Conservation (phyloP, 805 yeast species). For the Cyberlindnera bimundalis region DNA sequence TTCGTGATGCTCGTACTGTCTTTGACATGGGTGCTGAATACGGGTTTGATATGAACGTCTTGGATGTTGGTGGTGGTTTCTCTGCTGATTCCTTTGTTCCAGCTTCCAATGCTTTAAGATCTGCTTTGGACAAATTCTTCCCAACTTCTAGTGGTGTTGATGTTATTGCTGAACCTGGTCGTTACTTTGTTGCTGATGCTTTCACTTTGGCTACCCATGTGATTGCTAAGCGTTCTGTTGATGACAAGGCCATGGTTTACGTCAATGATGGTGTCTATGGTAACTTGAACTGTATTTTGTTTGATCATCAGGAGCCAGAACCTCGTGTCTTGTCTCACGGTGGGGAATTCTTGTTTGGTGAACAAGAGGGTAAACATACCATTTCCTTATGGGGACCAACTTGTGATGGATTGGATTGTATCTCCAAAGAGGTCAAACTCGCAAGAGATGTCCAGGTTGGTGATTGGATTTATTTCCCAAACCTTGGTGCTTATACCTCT, state of each 20-base stretch:
- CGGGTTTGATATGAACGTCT: conserved; percentile 48
- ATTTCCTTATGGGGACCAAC: conserved; percentile 98
- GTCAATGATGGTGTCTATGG: conserved; percentile 96
- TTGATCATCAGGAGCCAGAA: conserved; percentile 82
- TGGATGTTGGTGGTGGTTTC: conserved; percentile 96
- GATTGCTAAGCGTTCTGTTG: conserved; percentile 70
- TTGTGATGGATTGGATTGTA: conserved; percentile 93
- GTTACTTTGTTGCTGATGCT: conserved; percentile 81
- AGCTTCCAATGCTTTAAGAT: conserved; percentile 54
- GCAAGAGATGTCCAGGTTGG: conserved; percentile 69
- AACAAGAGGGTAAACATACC: conserved; percentile 27
- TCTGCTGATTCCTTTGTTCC: conserved; percentile 56
- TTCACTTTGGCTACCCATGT: conserved; percentile 82
- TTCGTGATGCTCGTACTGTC: conserved; percentile 62
- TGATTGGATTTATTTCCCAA: conserved; percentile 86
- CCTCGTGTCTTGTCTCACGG: conserved; percentile 63
- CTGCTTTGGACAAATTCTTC: conserved; percentile 56
- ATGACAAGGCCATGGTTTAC: conserved; percentile 65
- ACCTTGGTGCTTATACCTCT: conserved; percentile 87
- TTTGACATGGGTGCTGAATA: conserved; percentile 54
- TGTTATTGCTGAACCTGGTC: conserved; percentile 91
- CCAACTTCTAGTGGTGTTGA: conserved; percentile 41
- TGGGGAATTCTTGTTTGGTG: conserved; percentile 42
- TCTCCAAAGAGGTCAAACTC: conserved; percentile 50
- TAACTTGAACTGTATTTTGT: conserved; percentile 88